Evolutionary conservation across 768 basidiomycete genomes (phyloP).

Genomic region (Lactarius quietus): DNA sequence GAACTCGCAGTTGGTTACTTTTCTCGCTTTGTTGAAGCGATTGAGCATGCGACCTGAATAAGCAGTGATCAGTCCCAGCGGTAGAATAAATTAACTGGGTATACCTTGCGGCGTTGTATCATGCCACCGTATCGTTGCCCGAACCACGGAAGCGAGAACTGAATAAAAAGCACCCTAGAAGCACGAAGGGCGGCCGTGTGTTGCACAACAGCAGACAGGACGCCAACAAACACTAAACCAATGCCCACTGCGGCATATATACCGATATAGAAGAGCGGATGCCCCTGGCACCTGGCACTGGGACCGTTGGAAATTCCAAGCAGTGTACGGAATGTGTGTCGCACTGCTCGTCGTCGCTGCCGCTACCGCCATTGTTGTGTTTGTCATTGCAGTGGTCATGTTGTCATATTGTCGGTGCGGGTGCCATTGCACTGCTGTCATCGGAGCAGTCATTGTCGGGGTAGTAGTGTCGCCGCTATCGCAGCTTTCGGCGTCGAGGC

Average conservation of each 20-base stretch:
- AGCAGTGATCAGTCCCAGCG: conserved; percentile 4
- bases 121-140: conserved; percentile 82
- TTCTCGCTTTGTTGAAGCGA: conserved; percentile 64
- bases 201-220: conserved; percentile 49
- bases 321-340: conserved; percentile 22
- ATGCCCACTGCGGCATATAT: conserved; percentile 63
- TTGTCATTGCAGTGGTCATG: no score
- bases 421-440: no score
- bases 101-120: conserved; percentile 78
- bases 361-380: no score
- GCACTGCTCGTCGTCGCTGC: no score
- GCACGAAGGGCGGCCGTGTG: conserved; percentile 53
- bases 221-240: conserved; percentile 43
- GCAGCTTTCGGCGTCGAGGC: no score
- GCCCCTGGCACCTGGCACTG: conserved; percentile 47
- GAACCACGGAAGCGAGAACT: conserved; percentile 66
- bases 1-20: background rate
- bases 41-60: conserved; percentile 74
- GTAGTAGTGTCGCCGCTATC: no score
- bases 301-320: conserved; percentile 34
- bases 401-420: no score
- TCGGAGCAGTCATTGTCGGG: no score
- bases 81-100: conserved; percentile 7
- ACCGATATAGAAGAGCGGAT: conserved; percentile 70
- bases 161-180: conserved; percentile 39